Conservation (phyloP, 768 basidiomycete species). For the Kwoniella europaea region DNA sequence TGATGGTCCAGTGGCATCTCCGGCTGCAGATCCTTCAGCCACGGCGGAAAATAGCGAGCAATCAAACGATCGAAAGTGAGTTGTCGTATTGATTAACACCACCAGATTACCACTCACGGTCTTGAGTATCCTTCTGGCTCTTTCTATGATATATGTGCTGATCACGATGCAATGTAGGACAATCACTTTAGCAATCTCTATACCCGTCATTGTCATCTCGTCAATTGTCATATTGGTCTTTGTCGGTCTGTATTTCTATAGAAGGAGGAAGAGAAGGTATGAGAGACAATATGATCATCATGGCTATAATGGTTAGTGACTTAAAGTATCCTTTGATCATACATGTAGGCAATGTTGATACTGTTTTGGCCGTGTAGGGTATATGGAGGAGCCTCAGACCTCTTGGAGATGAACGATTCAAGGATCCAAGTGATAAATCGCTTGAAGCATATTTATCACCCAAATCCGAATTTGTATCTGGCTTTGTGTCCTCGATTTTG, state of each 20-base stretch:
- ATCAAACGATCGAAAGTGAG: constrained; percentile 18
- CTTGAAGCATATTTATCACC: too few species aligned
- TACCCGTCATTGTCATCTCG: constrained; percentile 39
- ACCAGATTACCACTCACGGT: too few species aligned
- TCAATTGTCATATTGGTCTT: constrained; percentile 30
- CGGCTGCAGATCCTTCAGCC: not conserved
- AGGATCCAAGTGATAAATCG: too few species aligned
- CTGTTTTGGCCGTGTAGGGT: not conserved
- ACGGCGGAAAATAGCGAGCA: not conserved
- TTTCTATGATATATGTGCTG: not conserved
- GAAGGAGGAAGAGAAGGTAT: constrained; percentile 25
- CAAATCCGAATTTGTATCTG: too few species aligned
- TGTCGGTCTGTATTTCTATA: constrained; percentile 28
- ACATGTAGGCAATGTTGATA: not conserved
- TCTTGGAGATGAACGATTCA: not conserved
- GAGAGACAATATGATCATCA: constrained; percentile 15
- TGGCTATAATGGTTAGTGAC: not conserved
- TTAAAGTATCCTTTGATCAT: not conserved
- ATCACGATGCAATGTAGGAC: constrained; percentile 18
- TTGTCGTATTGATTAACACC: not conserved
- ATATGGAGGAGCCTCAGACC: not conserved
- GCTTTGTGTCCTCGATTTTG: too few species aligned
- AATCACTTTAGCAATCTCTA: constrained; percentile 38
- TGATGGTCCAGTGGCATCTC: not conserved
- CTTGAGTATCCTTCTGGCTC: too few species aligned